Conservation (phyloP, 148 eudicot genomes). For the Linanthus parryae region DNA sequence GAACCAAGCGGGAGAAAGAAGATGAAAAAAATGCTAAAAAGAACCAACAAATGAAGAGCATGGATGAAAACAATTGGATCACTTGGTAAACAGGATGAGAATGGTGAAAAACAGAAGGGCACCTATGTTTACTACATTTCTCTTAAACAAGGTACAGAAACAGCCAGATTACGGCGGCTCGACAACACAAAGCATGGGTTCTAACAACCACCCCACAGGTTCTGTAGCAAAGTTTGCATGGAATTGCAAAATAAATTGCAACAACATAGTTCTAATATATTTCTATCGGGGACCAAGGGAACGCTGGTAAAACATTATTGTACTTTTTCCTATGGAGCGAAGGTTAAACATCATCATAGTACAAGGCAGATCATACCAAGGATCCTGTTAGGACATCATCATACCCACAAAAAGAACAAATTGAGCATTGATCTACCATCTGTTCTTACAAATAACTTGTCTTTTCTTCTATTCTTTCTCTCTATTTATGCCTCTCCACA, state of each 20-base stretch:
- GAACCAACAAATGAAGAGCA: no score
- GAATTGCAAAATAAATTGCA: background rate
- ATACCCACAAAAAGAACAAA: conserved; percentile 2
- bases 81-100: no score
- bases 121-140: no score
- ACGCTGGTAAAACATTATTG: conserved; percentile 1
- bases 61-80: no score
- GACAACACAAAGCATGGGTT: no score
- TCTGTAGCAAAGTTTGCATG: background rate
- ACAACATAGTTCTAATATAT: conserved; percentile 1
- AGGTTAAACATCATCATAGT: conserved; percentile 38
- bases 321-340: conserved; percentile 42
- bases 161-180: no score
- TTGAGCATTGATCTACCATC: conserved; percentile 18
- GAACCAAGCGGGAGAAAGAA: no score
- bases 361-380: conserved; percentile 36
- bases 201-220: no score
- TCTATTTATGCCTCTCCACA: no score
- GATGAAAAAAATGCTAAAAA: no score
- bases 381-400: conserved; percentile 11
- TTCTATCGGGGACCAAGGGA: conserved; percentile 2
- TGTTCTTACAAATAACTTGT: conserved; percentile 20
- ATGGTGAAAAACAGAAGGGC: no score
- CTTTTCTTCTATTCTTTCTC: background rate
- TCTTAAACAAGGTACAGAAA: no score